Evolutionary conservation across 2,329 filamentous ascomycete species (phyloP).

Genomic region (Xylariales sp.): DNA sequence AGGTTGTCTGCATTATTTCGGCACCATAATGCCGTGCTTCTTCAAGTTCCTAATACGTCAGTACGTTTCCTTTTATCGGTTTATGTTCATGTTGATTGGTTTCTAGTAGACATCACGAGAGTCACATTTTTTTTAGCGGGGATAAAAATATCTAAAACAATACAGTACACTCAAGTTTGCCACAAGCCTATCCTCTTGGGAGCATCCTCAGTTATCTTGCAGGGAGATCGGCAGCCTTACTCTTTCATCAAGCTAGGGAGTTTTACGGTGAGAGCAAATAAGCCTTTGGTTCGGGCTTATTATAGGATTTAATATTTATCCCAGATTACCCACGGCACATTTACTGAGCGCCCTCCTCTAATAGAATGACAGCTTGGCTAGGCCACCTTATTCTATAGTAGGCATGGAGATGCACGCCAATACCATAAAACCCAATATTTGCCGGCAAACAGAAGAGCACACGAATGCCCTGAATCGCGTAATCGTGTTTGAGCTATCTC

Average conservation of each 20-base stretch:
- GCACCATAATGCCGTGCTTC: slow-evolving; percentile 30
- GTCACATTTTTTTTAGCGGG: background rate
- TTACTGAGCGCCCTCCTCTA: background rate
- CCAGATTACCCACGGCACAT: slow-evolving; percentile 21
- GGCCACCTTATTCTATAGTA: slow-evolving; percentile 1
- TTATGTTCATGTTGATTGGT: slow-evolving; percentile 10
- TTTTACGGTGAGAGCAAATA: background rate
- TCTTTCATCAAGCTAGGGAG: background rate
- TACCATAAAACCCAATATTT: slow-evolving; percentile 6
- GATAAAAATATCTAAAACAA: background rate
- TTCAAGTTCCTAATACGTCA: slow-evolving; percentile 19
- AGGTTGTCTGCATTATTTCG: slow-evolving; percentile 26
- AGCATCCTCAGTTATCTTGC: background rate
- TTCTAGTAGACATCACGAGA: slow-evolving; percentile 18
- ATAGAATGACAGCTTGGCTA: background rate
- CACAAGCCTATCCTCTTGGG: background rate
- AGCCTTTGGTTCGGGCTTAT: background rate
- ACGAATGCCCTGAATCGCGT: background rate
- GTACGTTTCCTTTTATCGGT: slow-evolving; percentile 3
- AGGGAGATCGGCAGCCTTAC: background rate
- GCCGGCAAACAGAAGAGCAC: slow-evolving; percentile 11
- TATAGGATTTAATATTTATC: slow-evolving; percentile 14
- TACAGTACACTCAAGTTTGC: background rate
- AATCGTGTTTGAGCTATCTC: background rate
- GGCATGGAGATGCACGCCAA: background rate